phyloP scores from a whole-genome alignment of 2,329 filamentous ascomycete genomes.

The Claviceps purpurea region DNA sequence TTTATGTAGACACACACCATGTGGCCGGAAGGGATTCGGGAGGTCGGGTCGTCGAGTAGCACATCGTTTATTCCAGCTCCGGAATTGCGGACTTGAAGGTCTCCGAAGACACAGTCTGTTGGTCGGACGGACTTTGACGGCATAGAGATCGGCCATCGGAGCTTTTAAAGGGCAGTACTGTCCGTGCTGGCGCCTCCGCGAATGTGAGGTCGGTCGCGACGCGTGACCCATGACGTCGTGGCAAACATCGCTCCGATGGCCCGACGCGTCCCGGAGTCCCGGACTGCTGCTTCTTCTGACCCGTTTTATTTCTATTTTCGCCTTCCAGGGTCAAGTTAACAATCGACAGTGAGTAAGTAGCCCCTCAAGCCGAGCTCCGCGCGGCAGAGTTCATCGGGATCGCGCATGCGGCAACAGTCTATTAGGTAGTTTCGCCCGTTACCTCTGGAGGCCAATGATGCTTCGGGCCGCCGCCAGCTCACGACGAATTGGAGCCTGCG shows the following conservation, averaged over 20 bases:
- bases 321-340: too few species aligned
- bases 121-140: background rate
- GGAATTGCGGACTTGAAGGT: background rate
- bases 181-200: background rate
- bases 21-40: too few species aligned
- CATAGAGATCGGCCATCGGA: background rate
- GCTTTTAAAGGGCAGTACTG: background rate
- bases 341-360: too few species aligned
- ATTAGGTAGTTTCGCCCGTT: too few species aligned
- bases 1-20: too few species aligned
- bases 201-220: background rate
- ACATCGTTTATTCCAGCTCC: background rate
- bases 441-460: too few species aligned
- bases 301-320: too few species aligned
- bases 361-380: too few species aligned
- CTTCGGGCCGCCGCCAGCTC: too few species aligned
- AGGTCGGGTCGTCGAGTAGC: background rate
- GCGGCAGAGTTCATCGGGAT: too few species aligned
- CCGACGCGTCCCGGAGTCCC: background rate
- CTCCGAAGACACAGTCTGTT: background rate
- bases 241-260: background rate
- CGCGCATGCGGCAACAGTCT: too few species aligned
- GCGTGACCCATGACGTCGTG: background rate
- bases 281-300: too few species aligned
- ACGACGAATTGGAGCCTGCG: background rate